Conservation (phyloP, 495 filamentous ascomycete species). For the Zalerion maritima region DNA sequence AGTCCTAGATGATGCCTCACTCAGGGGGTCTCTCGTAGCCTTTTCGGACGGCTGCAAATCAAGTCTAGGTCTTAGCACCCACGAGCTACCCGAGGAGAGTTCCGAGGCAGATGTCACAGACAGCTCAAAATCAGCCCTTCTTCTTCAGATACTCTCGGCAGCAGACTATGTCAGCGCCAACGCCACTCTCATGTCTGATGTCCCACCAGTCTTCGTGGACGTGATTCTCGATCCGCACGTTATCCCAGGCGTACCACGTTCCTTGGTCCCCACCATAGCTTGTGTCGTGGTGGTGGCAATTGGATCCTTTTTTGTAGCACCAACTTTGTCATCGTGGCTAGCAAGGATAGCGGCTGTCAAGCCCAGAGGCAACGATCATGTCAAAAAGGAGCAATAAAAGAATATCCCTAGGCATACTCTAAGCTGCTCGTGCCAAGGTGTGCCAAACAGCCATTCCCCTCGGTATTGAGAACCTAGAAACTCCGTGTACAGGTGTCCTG, state of each 20-base stretch:
- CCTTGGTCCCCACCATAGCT: slow-evolving; percentile 47
- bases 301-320: slow-evolving; percentile 31
- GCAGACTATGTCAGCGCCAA: slow-evolving; percentile 76
- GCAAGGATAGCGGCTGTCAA: slow-evolving; percentile 11
- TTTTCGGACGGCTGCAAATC: slow-evolving; percentile 18
- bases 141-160: slow-evolving; percentile 59
- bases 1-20: slow-evolving; percentile 45
- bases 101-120: slow-evolving; percentile 12
- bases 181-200: slow-evolving; percentile 55
- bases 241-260: slow-evolving; percentile 54
- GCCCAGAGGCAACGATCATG: slow-evolving; percentile 6
- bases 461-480: not conserved
- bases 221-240: slow-evolving; percentile 83
- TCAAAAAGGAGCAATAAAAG: slow-evolving; percentile 24
- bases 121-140: slow-evolving; percentile 53
- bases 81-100: not conserved
- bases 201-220: slow-evolving; percentile 64
- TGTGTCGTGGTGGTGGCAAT: slow-evolving; percentile 44
- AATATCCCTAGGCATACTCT: slow-evolving; percentile 5
- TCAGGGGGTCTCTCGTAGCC: slow-evolving; percentile 47
- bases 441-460: no score
- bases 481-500: not conserved
- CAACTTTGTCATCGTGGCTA: slow-evolving; percentile 22
- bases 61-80: slow-evolving; percentile 1
- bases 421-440: slow-evolving; percentile 4